Base-by-base conservation (phyloP, 441 rosid species). In the Syzygium syzygioides region DNA sequence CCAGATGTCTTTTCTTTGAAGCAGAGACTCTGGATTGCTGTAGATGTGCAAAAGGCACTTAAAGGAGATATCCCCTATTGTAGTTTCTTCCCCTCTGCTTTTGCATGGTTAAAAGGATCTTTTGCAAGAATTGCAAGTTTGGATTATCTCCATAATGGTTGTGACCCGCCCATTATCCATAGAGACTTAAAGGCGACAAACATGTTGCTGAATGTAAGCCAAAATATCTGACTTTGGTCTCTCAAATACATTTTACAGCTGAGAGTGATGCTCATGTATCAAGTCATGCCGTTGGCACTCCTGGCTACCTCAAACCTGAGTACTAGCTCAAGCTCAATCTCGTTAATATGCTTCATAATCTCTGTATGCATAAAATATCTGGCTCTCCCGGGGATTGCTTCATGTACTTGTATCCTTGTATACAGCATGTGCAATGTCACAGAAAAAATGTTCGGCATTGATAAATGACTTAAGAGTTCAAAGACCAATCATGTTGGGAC, bases 191-290 rank as follows among this genome's bases (percentile, higher is more conserved):
- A 66, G 79, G 17, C 15, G 17, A 28, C 50, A 48, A 48, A 56
- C 2, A 56, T 56, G 5, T 9, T 56, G 60, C 25, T 23, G 4
- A 12, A 18, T 79, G 53, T n/a, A 79, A 37, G 85, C 85, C 45
- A 79, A 79, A 50, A 79, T 79, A 79, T 14, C 85, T 18, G 28
- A 79, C 19, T 79, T 79, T 79, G 85, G 85, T 3, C 45, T 79
- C 26, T 79, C 85, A 37, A 37, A 23, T 19, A 45, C 45, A 23
- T 34, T 34, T 41, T 19, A 11, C 45, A 26, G 20, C 14, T 26
- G 93, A 91, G 88, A 88, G 88, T 19, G 52, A 41, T 45, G 26
- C 25, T 79, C n/a, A 37, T 41, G 86, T 93, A 5, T 37, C 85
- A 37, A 79, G 53, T 79, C 52, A 1, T 79, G 6, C 7, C 25